A percentile compares a stretch with the other conserved stretches of the same genome.
Evolutionary conservation across 2,329 filamentous ascomycete species (phyloP).

Genomic region (Coleophoma eucalyptorum): DNA sequence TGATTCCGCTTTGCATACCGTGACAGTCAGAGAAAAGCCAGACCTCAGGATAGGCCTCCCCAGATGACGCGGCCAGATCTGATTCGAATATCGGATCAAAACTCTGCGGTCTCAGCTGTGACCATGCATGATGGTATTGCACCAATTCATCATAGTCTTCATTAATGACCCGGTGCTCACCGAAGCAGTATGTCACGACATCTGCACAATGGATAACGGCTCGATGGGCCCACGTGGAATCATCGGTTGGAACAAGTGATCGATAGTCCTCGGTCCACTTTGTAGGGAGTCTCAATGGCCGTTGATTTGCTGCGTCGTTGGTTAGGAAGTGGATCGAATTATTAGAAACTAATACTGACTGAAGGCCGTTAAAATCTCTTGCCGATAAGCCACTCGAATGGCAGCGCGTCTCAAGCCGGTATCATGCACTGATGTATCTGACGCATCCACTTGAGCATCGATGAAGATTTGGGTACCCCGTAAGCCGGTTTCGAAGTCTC

Average conservation of each 20-base stretch:
- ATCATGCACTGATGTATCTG: conserved; percentile 20
- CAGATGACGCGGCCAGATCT: not conserved
- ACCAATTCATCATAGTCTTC: conserved; percentile 11
- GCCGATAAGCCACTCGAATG: conserved; percentile 42
- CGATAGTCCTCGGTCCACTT: conserved; percentile 6
- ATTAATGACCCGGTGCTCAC: conserved; percentile 8
- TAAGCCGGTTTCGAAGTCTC: conserved; percentile 9
- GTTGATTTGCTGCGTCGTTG: not conserved
- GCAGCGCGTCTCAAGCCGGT: conserved; percentile 35
- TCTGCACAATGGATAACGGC: conserved; percentile 17
- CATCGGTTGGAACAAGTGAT: conserved; percentile 14
- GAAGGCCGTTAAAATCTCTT: conserved; percentile 41
- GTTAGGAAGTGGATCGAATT: too few species aligned
- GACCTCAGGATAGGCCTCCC: conserved; percentile 12
- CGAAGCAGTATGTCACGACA: conserved; percentile 18
- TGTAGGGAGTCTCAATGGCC: not conserved
- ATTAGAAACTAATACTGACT: not conserved
- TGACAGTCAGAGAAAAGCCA: conserved; percentile 20
- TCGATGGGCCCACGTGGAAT: conserved; percentile 17
- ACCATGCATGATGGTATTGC: conserved; percentile 13
- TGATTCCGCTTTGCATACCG: conserved; percentile 2
- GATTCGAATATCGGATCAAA: conserved; percentile 16
- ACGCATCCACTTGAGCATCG: conserved; percentile 15
- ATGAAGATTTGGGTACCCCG: conserved; percentile 5
- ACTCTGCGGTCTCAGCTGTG: conserved; percentile 10